phyloP scores from a whole-genome alignment of 108 stramenopile genomes.

The Cyclotella choctawhatcheeana region DNA sequence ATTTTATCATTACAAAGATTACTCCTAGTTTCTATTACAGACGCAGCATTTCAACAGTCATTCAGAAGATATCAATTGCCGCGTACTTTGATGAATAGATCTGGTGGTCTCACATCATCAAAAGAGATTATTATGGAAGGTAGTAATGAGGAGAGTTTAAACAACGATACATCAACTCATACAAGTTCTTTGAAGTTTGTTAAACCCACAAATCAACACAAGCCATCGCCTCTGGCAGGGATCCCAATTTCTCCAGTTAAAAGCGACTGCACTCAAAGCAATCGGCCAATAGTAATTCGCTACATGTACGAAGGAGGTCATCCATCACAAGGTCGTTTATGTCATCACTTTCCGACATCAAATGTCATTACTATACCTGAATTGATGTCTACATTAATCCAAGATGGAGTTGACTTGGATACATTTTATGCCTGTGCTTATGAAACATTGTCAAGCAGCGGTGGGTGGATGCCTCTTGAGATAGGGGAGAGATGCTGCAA shows the following conservation, averaged over 20 bases:
- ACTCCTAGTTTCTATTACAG: conserved; percentile 1
- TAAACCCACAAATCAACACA: conserved; percentile 3
- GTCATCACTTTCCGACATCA: neutral
- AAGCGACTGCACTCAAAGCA: neutral
- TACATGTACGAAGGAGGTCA: conserved; percentile 48
- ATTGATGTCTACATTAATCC: conserved; percentile 16
- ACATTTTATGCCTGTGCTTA: conserved; percentile 45
- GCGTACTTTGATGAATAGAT: neutral
- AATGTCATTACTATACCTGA: conserved; percentile 22
- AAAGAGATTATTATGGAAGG: neutral
- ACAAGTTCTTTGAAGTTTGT: neutral
- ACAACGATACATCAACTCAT: neutral
- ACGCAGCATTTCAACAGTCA: neutral
- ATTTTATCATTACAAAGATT: neutral
- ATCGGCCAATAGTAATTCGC: conserved; percentile 12
- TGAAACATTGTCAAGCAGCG: conserved; percentile 22
- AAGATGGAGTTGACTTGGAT: conserved; percentile 46
- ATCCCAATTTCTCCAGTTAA: neutral
- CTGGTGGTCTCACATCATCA: neutral
- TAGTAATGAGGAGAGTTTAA: neutral
- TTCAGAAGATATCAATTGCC: neutral
- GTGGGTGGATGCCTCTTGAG: conserved; percentile 50
- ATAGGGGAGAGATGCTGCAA: conserved; percentile 19
- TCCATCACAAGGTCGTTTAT: conserved; percentile 31
- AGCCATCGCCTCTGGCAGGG: neutral